Evolutionary conservation across 1,284 basidiomycete species (phyloP).

Genomic region (Vanrija sp.): DNA sequence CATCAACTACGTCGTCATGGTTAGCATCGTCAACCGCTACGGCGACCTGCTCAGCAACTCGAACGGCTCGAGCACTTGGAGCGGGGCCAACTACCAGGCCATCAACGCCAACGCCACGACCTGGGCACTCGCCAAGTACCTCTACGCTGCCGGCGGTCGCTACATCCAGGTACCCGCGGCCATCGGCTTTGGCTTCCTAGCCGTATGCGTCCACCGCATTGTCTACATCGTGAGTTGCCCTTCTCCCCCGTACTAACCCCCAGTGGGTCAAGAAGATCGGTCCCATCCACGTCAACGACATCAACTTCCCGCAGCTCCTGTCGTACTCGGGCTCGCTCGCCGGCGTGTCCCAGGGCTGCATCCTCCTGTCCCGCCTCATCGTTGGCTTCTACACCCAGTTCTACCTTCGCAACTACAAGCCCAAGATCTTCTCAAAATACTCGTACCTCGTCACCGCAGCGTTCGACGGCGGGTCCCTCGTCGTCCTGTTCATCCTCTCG

Average conservation of each 20-base stretch:
- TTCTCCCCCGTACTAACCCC: constrained; percentile 48
- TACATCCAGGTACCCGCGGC: constrained; percentile 18
- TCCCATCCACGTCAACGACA: constrained; percentile 2
- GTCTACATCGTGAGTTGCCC: not conserved
- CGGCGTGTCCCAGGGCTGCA: constrained; percentile 21
- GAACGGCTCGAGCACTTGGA: constrained; percentile 18
- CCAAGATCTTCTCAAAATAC: constrained; percentile 20
- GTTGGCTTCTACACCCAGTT: constrained; percentile 26
- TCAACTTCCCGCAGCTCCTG: constrained; percentile 19
- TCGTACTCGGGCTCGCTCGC: constrained; percentile 14
- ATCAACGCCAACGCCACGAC: constrained; percentile 19
- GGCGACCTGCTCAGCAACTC: constrained; percentile 20
- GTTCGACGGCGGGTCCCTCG: constrained; percentile 46
- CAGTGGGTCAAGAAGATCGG: constrained; percentile 23
- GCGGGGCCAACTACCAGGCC: constrained; percentile 13
- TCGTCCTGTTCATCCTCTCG: constrained; percentile 49
- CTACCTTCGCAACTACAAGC: constrained; percentile 19
- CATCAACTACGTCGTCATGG: constrained; percentile 32
- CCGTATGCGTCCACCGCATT: constrained; percentile 13
- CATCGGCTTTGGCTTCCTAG: constrained; percentile 11
- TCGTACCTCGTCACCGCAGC: constrained; percentile 30
- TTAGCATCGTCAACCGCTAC: constrained; percentile 23
- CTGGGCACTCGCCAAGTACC: constrained; percentile 22
- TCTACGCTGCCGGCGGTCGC: constrained; percentile 3
- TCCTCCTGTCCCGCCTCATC: constrained; percentile 18